Conservation (phyloP, 441 rosid genomes). For the Populus hybrid region DNA sequence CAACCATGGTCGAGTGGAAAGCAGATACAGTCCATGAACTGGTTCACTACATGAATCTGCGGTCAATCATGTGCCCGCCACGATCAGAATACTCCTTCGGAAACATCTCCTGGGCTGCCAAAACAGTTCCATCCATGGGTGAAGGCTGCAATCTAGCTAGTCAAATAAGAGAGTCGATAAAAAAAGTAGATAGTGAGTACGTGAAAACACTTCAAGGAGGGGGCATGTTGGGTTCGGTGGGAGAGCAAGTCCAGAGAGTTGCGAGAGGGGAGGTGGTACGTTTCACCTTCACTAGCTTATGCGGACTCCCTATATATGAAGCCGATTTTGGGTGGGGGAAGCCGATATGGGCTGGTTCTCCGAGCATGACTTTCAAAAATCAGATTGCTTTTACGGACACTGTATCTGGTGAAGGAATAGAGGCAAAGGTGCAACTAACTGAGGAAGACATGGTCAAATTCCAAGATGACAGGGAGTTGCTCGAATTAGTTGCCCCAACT, state of each 20-base stretch:
- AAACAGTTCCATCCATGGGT: slow-evolving; percentile 7
- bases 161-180: slow-evolving; percentile 14
- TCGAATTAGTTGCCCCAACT: neutral
- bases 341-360: slow-evolving; percentile 15
- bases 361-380: slow-evolving; percentile 13
- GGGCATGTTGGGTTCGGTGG: slow-evolving; percentile 10
- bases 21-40: neutral
- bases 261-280: slow-evolving; percentile 10
- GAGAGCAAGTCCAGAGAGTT: slow-evolving; percentile 5
- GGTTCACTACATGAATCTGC: slow-evolving; percentile 21
- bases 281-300: slow-evolving; percentile 20
- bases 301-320: slow-evolving; percentile 21
- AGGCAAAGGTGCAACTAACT: slow-evolving; percentile 27
- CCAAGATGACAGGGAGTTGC: slow-evolving; percentile 15
- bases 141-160: neutral
- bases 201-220: slow-evolving; percentile 15
- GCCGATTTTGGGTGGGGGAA: slow-evolving; percentile 26
- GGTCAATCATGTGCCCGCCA: slow-evolving; percentile 21
- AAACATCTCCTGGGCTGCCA: slow-evolving; percentile 11
- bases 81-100: slow-evolving; percentile 22
- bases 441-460: slow-evolving; percentile 23
- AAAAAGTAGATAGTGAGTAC: slow-evolving; percentile 6
- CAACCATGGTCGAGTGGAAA: neutral
- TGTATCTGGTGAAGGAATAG: slow-evolving; percentile 26
- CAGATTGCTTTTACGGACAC: slow-evolving; percentile 27